Evolutionary conservation across 1,139 yeast species (phyloP), one percentile per base, ranked within the genome.

Genomic region (Kodamaea sp.): DNA sequence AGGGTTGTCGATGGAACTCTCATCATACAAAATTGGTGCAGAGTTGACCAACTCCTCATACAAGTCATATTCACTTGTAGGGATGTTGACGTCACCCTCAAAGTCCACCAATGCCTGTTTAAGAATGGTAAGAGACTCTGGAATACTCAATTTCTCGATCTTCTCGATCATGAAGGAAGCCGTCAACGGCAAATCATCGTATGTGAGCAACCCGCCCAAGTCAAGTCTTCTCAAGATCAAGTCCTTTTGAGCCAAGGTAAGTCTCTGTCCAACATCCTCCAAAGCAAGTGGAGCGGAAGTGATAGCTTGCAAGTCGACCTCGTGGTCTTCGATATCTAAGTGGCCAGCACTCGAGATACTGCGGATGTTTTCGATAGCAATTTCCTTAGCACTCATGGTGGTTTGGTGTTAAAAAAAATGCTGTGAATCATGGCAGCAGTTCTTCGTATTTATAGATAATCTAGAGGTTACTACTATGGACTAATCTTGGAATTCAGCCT

Each of bases 161-260:
- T 61, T 57, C 38, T 59, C 63, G 37, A 61, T 47, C 54, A 60
- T 55, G 39, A 57, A 57, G 8, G 57, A 38, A 6, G 54, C 62
- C 4, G 44, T 39, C 9, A 50, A 46, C 2, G 65, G 66, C 26
- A 60, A 47, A 14, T 58, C 48, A 6, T 57, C 59, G 29, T 56
- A 49, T 11, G 44, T 24, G 3, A 39, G 34, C 37, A 60, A 55
- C 15, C 53, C 51, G 26, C 53, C 61, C 30, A 44, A 54, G 34
- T 53, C 50, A 24, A 59, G 46, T 35, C 63, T 46, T 33, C 37
- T 50, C 33, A 59, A 51, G 18, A 60, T 49, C 32, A 47, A 42
- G 23, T 22, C 28, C 37, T 63, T 62, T 34, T 63, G 64, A 10
- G 47, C 55, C 2, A 47, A 28, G 14, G 61, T 54, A 20, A 63